Evolutionary conservation across 1,284 basidiomycete genomes (phyloP).

Genomic region (Marasmius sp.): DNA sequence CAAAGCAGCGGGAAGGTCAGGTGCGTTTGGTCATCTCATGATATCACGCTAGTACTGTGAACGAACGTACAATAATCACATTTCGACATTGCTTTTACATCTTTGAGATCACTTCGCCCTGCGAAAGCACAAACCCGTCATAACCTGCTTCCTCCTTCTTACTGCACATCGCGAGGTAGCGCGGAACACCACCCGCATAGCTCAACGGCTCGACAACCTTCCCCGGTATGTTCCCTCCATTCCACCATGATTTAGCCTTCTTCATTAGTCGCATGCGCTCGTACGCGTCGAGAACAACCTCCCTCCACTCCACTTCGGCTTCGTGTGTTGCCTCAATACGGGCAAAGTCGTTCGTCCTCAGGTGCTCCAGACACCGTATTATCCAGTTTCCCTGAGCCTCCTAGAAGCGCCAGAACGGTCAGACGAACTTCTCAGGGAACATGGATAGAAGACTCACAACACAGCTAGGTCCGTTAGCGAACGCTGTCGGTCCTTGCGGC

Average conservation of each 20-base stretch:
- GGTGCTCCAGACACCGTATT: conserved; percentile 18
- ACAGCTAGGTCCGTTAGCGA: conserved; percentile 24
- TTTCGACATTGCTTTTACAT: background rate
- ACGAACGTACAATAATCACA: background rate
- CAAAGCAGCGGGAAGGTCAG: background rate
- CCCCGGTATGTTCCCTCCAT: background rate
- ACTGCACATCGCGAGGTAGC: conserved; percentile 14
- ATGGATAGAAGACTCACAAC: conserved; percentile 12
- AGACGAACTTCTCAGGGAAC: background rate
- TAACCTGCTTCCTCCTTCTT: conserved; percentile 18
- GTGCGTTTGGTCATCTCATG: background rate
- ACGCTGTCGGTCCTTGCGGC: conserved; percentile 23
- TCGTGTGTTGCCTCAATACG: conserved; percentile 19
- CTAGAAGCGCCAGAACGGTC: conserved; percentile 5
- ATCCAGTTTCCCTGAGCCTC: conserved; percentile 26
- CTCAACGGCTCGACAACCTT: conserved; percentile 16
- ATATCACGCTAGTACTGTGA: background rate
- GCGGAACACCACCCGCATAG: conserved; percentile 19
- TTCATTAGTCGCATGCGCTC: background rate
- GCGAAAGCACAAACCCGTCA: conserved; percentile 17
- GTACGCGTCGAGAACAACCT: conserved; percentile 5
- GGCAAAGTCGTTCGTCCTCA: conserved; percentile 14
- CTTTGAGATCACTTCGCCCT: background rate
- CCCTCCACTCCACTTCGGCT: conserved; percentile 19
- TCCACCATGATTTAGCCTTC: conserved; percentile 1